Base-by-base conservation (phyloP, 2,329 filamentous ascomycete genomes). In the Pestalotiopsis sp. region DNA sequence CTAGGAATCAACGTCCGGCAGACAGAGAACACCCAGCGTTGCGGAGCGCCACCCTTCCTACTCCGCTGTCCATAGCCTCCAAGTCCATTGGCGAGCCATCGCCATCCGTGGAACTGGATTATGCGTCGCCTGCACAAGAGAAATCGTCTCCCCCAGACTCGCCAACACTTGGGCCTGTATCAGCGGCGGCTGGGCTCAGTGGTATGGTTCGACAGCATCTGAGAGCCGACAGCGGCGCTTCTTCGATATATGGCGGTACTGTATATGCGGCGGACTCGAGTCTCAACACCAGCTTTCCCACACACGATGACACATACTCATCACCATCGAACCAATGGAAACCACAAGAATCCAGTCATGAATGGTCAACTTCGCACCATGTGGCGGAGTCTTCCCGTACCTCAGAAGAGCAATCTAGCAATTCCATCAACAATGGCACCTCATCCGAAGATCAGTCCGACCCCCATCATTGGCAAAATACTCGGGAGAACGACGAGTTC, bases 121-220 rank as follows among this genome's bases (percentile, higher is more conserved):
- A 72, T 36, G 73, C 73, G 7, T 57, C 69, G 1, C 69, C 66
- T 2, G 63, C 73, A 23, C 70, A 72, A 12, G 72, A 79, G 0
- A 73, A 75, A 11, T 70, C 70, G 4, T 77, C 79, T 7, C 79
- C 84, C 0, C 77, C 78, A 11, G 93, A 97, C 75, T 97, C 94
- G 0, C 94, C 95, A 0, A 97, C 93, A 0, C 82, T 97, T 5
- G 92, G 92, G 2, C 91, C 92, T 45, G 59, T 72, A 0, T 84
- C 84, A 17, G 82, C 82, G 20, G n/a, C 66, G 4, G 41, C 57
- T n/a, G 94, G 93, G 1, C 84, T 98, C 17, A 95, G 91, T 75
- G 92, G 92, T 2, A 88, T 97, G 84, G 91, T 97, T 60, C 90
- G 92, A 39, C 91, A 95, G 70, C 96, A 98, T 82, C 82, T 98